A percentile compares a stretch with the other conserved stretches of the same genome.
Conservation (phyloP, 805 yeast species). For the Candida krabiensis region DNA sequence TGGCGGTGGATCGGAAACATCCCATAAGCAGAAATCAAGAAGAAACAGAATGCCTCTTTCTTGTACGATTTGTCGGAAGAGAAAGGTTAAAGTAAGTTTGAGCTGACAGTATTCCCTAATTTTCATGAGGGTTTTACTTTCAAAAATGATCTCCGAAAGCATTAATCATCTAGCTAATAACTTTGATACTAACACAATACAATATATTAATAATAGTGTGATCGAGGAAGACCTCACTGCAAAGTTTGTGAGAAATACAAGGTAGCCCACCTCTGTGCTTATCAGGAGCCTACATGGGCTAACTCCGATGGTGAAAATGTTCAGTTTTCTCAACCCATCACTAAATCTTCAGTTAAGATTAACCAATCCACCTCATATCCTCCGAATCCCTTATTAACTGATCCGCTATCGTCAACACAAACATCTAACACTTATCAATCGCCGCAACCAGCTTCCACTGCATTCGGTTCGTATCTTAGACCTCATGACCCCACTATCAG, state of each 20-base stretch:
- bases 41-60: slow-evolving; percentile 45
- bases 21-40: slow-evolving; percentile 28
- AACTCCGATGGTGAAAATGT: slow-evolving; percentile 17
- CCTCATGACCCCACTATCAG: neutral
- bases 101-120: slow-evolving; percentile 17
- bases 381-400: neutral
- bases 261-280: slow-evolving; percentile 30
- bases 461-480: neutral
- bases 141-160: neutral
- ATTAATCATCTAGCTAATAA: slow-evolving; percentile 27
- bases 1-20: no score
- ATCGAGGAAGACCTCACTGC: slow-evolving; percentile 35
- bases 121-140: no score
- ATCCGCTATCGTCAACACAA: neutral
- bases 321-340: neutral
- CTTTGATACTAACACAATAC: no score
- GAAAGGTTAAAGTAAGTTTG: slow-evolving; percentile 43
- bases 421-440: no score
- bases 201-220: no score
- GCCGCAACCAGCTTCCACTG: neutral
- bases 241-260: slow-evolving; percentile 31
- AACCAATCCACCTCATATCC: neutral
- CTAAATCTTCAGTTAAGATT: slow-evolving; percentile 1
- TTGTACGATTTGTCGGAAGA: slow-evolving; percentile 46
- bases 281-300: slow-evolving; percentile 33